Conservation (phyloP, 805 yeast genomes). For the Zygotorulaspora chibaensis region DNA sequence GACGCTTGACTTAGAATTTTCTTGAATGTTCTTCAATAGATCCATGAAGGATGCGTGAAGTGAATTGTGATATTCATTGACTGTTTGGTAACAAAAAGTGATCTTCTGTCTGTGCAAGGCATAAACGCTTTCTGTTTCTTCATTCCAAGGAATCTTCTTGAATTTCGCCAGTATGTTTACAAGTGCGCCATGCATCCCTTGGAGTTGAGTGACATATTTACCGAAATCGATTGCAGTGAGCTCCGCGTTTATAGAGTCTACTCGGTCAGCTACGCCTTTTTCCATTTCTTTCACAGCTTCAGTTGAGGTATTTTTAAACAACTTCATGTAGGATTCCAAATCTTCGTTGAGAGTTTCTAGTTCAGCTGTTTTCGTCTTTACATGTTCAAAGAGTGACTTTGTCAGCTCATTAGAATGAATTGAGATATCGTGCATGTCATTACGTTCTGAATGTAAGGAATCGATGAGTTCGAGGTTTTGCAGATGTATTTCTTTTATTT, state of each 20-base stretch:
- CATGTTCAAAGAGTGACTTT: conserved; percentile 12
- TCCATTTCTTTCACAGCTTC: conserved; percentile 10
- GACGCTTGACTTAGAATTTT: conserved; percentile 3
- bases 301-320: conserved; percentile 8
- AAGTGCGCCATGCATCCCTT: conserved; percentile 6
- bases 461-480: conserved; percentile 14
- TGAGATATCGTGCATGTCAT: conserved; percentile 14
- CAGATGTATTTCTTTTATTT: conserved; percentile 18
- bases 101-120: conserved; percentile 4
- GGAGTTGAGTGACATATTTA: conserved; percentile 3
- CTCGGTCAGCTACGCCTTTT: not conserved
- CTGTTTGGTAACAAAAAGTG: not conserved
- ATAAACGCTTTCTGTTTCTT: conserved; percentile 7
- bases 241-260: not conserved
- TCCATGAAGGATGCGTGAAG: conserved; percentile 4
- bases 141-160: conserved; percentile 2
- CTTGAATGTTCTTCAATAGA: conserved; percentile 3
- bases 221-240: conserved; percentile 3
- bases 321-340: conserved; percentile 8
- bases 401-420: conserved; percentile 16
- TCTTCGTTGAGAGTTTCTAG: conserved; percentile 2
- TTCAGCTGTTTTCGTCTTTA: conserved; percentile 15
- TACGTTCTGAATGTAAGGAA: conserved; percentile 15
- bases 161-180: not conserved
- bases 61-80: conserved; percentile 3